Evolutionary conservation across 768 basidiomycete species (phyloP).

Genomic region (Rhodocollybia butyracea): DNA sequence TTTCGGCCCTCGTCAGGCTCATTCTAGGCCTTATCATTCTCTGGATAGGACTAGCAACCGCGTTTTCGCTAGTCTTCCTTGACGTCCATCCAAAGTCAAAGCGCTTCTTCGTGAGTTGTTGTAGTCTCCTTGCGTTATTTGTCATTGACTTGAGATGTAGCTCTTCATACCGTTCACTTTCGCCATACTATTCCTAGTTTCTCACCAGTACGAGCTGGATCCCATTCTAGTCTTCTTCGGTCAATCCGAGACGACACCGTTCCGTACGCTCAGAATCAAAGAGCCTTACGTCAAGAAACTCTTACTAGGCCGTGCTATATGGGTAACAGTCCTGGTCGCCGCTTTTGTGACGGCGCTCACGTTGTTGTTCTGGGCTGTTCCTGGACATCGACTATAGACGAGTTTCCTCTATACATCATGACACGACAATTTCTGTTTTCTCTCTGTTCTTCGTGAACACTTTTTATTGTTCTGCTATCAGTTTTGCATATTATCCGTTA

Average conservation of each 20-base stretch:
- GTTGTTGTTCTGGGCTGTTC: constrained; percentile 93
- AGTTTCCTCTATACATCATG: background rate
- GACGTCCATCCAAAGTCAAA: constrained; percentile 91
- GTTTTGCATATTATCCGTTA: background rate
- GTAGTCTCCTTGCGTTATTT: background rate
- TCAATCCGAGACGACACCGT: constrained; percentile 95
- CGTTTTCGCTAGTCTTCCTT: constrained; percentile 89
- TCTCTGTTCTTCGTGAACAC: background rate
- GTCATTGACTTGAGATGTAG: constrained; percentile 35
- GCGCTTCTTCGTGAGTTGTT: constrained; percentile 84
- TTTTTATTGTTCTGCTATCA: background rate
- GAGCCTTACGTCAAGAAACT: constrained; percentile 95
- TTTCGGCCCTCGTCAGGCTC: constrained; percentile 84
- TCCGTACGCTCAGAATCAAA: constrained; percentile 86
- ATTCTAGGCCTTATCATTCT: constrained; percentile 80
- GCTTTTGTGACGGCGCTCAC: constrained; percentile 77
- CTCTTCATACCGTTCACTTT: constrained; percentile 93
- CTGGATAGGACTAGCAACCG: constrained; percentile 93
- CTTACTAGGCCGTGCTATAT: constrained; percentile 84
- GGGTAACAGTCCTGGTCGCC: constrained; percentile 82
- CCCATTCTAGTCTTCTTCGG: constrained; percentile 92
- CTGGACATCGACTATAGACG: constrained; percentile 79
- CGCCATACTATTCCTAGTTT: constrained; percentile 86
- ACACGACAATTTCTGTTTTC: background rate
- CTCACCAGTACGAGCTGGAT: constrained; percentile 96